These are phyloP conservation scores for Wallacemonas collosoma DNA, from an alignment of 208 protist species.

Conservation along the genomic window DNA sequence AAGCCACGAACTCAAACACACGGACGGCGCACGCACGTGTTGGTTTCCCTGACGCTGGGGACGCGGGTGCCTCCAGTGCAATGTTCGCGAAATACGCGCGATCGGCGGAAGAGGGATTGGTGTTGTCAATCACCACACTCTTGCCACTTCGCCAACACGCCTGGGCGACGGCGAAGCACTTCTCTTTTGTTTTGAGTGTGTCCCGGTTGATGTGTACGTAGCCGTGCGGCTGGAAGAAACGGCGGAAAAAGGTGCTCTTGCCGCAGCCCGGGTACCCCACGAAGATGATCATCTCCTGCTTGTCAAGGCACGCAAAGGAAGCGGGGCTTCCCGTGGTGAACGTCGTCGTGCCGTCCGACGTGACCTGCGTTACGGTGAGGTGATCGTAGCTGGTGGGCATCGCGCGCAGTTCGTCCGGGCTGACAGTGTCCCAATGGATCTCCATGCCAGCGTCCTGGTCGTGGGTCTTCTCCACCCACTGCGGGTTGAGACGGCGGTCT, in stretches of 20 bases:
- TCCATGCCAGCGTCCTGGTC: constrained; percentile 1
- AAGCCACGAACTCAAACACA: constrained; percentile 70
- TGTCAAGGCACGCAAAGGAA: constrained; percentile 16
- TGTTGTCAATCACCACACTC: constrained; percentile 93
- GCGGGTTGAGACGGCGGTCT: constrained; percentile 3
- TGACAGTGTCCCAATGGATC: constrained; percentile 56
- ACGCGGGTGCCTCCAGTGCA: constrained; percentile 21
- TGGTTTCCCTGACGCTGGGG: neutral
- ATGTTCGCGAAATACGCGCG: constrained; percentile 66
- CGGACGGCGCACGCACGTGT: constrained; percentile 24
- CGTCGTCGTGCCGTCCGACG: constrained; percentile 11
- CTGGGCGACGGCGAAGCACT: constrained; percentile 52
- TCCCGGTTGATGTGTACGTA: constrained; percentile 87
- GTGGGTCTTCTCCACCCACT: constrained; percentile 7
- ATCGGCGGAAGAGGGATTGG: constrained; percentile 64
- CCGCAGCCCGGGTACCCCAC: constrained; percentile 85
- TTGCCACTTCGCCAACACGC: constrained; percentile 51
- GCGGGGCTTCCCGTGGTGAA: constrained; percentile 23
- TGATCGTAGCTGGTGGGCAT: constrained; percentile 53
- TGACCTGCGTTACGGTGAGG: constrained; percentile 31
- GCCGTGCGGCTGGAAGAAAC: constrained; percentile 77
- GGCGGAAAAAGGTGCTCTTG: constrained; percentile 89
- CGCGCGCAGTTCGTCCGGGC: constrained; percentile 44
- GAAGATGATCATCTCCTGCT: constrained; percentile 88
- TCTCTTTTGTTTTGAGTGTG: constrained; percentile 67